These are phyloP conservation scores for Geotrichum carabidarum DNA, from an alignment of 1,139 yeast species.

Conservation along the genomic window DNA sequence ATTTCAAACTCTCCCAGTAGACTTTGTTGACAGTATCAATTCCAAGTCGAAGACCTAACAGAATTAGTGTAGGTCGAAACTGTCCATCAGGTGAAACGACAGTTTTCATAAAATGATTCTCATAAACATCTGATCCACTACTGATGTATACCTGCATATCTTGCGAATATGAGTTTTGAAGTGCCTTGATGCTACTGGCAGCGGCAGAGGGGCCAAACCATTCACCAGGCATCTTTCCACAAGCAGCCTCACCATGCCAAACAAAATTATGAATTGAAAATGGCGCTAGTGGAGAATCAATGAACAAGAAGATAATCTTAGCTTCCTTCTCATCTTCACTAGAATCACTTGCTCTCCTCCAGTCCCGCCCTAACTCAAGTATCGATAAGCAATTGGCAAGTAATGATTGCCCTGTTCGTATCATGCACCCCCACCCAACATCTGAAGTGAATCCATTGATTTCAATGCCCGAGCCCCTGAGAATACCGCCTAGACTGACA, in stretches of 20 bases:
- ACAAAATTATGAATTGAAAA: slow-evolving; percentile 86
- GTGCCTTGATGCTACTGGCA: slow-evolving; percentile 52
- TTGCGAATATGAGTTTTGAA: slow-evolving; percentile 18
- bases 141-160: slow-evolving; percentile 51
- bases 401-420: slow-evolving; percentile 82
- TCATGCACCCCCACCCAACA: slow-evolving; percentile 99
- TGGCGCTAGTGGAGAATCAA: slow-evolving; percentile 58
- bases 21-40: slow-evolving; percentile 64
- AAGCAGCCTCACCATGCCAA: slow-evolving; percentile 56
- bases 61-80: slow-evolving; percentile 51
- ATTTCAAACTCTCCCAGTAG: slow-evolving; percentile 69
- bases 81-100: slow-evolving; percentile 26
- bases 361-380: slow-evolving; percentile 47
- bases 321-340: slow-evolving; percentile 33
- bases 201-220: slow-evolving; percentile 99
- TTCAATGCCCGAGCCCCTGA: slow-evolving; percentile 42
- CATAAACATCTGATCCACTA: slow-evolving; percentile 73
- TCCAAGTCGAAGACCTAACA: slow-evolving; percentile 80
- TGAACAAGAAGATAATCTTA: slow-evolving; percentile 54
- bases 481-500: slow-evolving; percentile 52
- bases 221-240: slow-evolving; percentile 80
- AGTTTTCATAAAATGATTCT: slow-evolving; percentile 45
- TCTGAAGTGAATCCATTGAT: slow-evolving; percentile 68
- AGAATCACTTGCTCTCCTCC: slow-evolving; percentile 24
- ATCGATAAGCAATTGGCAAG: slow-evolving; percentile 68